These are phyloP conservation scores for Barnettozyma vustinii DNA, from an alignment of 805 yeast species.

Conservation along the genomic window DNA sequence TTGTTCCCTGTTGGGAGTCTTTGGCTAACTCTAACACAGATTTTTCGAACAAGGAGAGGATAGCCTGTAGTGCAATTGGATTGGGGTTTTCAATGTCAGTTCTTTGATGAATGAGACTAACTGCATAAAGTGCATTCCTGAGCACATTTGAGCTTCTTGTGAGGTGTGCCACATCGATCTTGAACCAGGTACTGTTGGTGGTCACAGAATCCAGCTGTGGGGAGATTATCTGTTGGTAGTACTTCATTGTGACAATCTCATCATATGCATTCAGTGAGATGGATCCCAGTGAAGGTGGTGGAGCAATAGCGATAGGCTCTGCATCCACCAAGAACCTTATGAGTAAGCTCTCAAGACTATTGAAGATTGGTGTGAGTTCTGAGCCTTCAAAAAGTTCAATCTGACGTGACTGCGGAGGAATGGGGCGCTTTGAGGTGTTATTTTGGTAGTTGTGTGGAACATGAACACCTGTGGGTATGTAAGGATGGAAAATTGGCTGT, in stretches of 20 bases:
- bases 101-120: conserved; percentile 4
- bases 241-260: conserved; percentile 7
- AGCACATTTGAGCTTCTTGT: conserved; percentile 4
- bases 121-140: conserved; percentile 6
- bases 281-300: not conserved
- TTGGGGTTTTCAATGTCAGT: not conserved
- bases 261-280: conserved; percentile 1
- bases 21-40: conserved; percentile 3
- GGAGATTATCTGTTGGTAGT: conserved; percentile 1
- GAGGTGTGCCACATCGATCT: conserved; percentile 1
- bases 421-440: not conserved
- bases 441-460: not conserved
- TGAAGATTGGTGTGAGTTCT: not conserved
- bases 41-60: conserved; percentile 6
- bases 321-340: not conserved
- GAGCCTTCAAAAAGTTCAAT: not conserved
- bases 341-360: not conserved
- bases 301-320: conserved; percentile 3
- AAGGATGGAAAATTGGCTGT: not conserved
- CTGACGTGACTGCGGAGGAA: not conserved
- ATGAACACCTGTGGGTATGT: conserved; percentile 1
- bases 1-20: conserved; percentile 5
- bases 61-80: not conserved
- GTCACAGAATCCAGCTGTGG: conserved; percentile 6
- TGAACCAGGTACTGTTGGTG: conserved; percentile 1